Evolutionary conservation across 73 alveolate species (phyloP).

Genomic region (Paraurostyla sp.): DNA sequence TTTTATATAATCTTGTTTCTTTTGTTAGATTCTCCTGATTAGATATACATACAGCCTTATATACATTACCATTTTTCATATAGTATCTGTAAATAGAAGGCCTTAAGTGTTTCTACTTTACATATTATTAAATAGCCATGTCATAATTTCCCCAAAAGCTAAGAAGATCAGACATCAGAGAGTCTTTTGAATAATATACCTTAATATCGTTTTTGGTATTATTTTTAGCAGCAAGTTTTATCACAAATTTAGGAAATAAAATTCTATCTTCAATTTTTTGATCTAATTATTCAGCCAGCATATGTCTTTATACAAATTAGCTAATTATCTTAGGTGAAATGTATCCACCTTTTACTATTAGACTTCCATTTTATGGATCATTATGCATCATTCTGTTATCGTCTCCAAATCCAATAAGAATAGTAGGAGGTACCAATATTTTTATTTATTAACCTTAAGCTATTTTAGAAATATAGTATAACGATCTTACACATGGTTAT

Average conservation of each 20-base stretch:
- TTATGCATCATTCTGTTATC: constrained; percentile 45
- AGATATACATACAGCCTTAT: constrained; percentile 37
- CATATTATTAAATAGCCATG: constrained; percentile 18
- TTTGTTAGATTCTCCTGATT: constrained; percentile 46
- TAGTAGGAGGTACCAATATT: constrained; percentile 43
- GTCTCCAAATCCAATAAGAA: constrained; percentile 47
- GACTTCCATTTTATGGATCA: constrained; percentile 27
- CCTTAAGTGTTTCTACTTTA: constrained; percentile 22
- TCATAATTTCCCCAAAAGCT: constrained; percentile 50
- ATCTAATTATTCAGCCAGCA: not conserved
- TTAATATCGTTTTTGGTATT: constrained; percentile 32
- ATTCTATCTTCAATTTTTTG: constrained; percentile 39
- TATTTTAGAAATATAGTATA: constrained; percentile 19
- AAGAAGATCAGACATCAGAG: constrained; percentile 15
- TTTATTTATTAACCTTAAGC: constrained; percentile 9
- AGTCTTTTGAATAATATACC: constrained; percentile 8
- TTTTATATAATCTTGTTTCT: constrained; percentile 3
- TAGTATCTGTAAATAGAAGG: constrained; percentile 39
- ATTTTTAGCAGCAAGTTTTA: constrained; percentile 17
- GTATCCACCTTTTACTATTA: constrained; percentile 4
- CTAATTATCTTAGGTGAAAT: constrained; percentile 26
- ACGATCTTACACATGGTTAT: constrained; percentile 51
- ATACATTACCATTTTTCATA: constrained; percentile 45
- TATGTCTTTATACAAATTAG: not conserved
- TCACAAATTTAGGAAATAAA: constrained; percentile 32